Evolutionary conservation across 140 eudicot genomes (phyloP), one percentile per base, ranked within the genome.

Genomic region (Erigeron philadelphicus): DNA sequence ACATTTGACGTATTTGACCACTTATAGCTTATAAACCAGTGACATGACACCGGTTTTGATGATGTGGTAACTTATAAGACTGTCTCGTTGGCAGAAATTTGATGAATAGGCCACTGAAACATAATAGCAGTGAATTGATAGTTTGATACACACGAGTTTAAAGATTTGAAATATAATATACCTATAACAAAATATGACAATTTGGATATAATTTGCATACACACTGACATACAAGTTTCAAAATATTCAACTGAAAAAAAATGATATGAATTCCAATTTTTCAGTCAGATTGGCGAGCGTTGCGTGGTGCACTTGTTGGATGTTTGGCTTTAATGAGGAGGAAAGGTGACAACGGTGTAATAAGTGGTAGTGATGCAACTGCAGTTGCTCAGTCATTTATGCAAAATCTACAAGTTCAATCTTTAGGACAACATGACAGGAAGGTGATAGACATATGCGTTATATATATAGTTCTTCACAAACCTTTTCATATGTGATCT

Each of bases 201-300:
- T 31, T 31, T 31, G 5, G 38, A 25, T 35, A 38, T 19, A 21
- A 2, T 2, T 66, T 66, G 13, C 10, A 25, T 31, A 67, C 10
- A 25, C 15, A 67, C 41, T 17, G 13, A 53, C 1, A 10, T 45
- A 59, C 42, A 38, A 7, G 19, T 62, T 18, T 55, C 4, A 1
- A 31, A 31, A 31, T 31, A 11, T 47, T 76, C 10, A 41, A 41
- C 58, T 71, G 57, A 73, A 66, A 54, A 54, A 72, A 46, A 58
- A 68, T 84, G 58, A 78, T 75, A 59, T 60, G 74, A 21, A 75
- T 63, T 61, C 70, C 23, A n/a, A 52, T 57, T 73, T 73, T 74
- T 64, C 92, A 93, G 98, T 79, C 93, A 84, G 98, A 93, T 72
- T 93, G 98, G 98, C 87, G 78, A 78, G 96, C 95, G 11, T 74